Conservation (phyloP, 176 grass and related monocot genomes). For the Puccinellia tenuiflora region DNA sequence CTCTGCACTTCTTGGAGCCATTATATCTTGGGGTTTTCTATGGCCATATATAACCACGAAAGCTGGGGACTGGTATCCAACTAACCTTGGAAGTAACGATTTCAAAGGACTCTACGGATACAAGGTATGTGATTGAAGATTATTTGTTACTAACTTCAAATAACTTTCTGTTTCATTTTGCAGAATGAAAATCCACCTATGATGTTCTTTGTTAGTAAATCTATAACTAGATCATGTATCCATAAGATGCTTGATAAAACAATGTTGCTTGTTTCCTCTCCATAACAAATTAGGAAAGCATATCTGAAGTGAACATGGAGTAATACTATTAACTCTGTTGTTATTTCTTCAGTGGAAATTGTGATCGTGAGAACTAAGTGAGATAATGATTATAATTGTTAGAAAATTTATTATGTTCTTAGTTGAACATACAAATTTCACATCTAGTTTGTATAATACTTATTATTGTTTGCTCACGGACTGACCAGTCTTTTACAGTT, state of each 20-base stretch:
- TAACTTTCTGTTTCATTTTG: not conserved
- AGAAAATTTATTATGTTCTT: not conserved
- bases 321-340: not conserved
- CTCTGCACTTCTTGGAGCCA: constrained; percentile 76
- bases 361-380: not conserved
- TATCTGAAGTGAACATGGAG: not conserved
- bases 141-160: not conserved
- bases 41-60: constrained; percentile 80
- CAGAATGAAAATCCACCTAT: not conserved
- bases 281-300: not conserved
- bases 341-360: not conserved
- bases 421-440: not conserved
- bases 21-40: constrained; percentile 89
- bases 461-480: not conserved
- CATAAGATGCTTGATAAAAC: not conserved
- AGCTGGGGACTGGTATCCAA: constrained; percentile 80
- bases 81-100: constrained; percentile 69
- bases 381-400: not conserved
- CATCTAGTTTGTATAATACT: not conserved
- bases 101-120: constrained; percentile 94
- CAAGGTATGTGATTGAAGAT: constrained; percentile 43
- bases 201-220: not conserved
- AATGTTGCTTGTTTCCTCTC: not conserved
- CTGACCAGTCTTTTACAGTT: not conserved
- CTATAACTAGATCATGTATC: not conserved